These are phyloP conservation scores for Epichloe bromicola DNA, from an alignment of 2,329 filamentous ascomycete genomes.

Conservation along the genomic window DNA sequence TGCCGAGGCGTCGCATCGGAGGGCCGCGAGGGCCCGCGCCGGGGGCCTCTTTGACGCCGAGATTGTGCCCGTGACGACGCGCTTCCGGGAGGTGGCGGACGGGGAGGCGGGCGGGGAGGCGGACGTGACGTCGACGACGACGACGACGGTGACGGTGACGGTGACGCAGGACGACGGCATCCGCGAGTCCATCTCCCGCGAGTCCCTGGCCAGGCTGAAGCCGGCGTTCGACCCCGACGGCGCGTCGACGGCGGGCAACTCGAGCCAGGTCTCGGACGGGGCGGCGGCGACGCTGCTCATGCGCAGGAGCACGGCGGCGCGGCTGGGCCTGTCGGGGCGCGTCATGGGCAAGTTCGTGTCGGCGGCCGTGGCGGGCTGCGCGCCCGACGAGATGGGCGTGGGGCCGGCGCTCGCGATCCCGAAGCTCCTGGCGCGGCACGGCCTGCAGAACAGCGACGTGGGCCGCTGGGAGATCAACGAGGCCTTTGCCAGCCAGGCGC, in stretches of 20 bases:
- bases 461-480: constrained; percentile 92
- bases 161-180: constrained; percentile 77
- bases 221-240: constrained; percentile 71
- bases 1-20: constrained; percentile 59
- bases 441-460: constrained; percentile 50
- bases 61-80: constrained; percentile 67
- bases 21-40: constrained; percentile 57
- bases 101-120: constrained; percentile 35
- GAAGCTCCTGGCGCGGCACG: constrained; percentile 58
- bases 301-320: constrained; percentile 65
- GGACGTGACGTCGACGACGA: constrained; percentile 21
- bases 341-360: constrained; percentile 79
- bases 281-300: constrained; percentile 76
- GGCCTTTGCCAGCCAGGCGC: constrained; percentile 53
- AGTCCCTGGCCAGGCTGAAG: constrained; percentile 67
- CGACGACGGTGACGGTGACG: constrained; percentile 40
- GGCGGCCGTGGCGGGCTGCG: constrained; percentile 62
- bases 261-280: constrained; percentile 75
- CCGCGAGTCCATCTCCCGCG: constrained; percentile 49
- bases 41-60: constrained; percentile 62
- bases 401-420: constrained; percentile 81
- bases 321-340: constrained; percentile 52
- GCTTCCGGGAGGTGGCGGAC: constrained; percentile 46
- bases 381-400: constrained; percentile 87
- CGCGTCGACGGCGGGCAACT: constrained; percentile 74